Evolutionary conservation across 1,139 yeast genomes (phyloP).

Genomic region (Hansenula anomala): DNA sequence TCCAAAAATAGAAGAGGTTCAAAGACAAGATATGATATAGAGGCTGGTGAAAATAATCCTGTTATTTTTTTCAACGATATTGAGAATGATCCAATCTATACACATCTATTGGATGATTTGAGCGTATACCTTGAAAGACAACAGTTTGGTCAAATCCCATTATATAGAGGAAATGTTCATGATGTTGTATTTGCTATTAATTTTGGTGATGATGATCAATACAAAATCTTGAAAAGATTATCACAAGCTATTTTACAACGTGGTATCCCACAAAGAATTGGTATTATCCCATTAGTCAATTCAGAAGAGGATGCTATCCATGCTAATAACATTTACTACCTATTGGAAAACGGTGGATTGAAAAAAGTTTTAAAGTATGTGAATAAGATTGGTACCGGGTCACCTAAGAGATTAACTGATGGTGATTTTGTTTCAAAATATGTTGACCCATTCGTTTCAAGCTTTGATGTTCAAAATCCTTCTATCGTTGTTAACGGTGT

Average conservation of each 20-base stretch:
- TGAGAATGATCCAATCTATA: conserved; percentile 56
- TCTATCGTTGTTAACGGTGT: conserved; percentile 72
- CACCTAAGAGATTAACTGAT: conserved; percentile 17
- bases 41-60: conserved; percentile 29
- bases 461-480: conserved; percentile 44
- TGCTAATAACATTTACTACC: conserved; percentile 16
- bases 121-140: conserved; percentile 34
- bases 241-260: conserved; percentile 48
- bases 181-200: conserved; percentile 71
- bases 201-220: conserved; percentile 46
- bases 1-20: conserved; percentile 31
- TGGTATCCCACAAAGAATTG: conserved; percentile 75
- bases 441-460: conserved; percentile 27
- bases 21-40: conserved; percentile 30
- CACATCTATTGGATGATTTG: conserved; percentile 39
- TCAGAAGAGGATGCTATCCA: conserved; percentile 10
- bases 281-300: conserved; percentile 58
- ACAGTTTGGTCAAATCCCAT: conserved; percentile 60
- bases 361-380: conserved; percentile 12
- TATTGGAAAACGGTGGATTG: conserved; percentile 10
- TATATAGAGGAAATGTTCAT: conserved; percentile 68
- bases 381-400: conserved; percentile 7
- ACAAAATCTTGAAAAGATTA: conserved; percentile 42
- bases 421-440: conserved; percentile 20
- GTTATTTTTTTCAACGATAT: conserved; percentile 77